Evolutionary conservation across 768 basidiomycete species (phyloP), one percentile per base, ranked within the genome.

Genomic region (Serendipita sp.): DNA sequence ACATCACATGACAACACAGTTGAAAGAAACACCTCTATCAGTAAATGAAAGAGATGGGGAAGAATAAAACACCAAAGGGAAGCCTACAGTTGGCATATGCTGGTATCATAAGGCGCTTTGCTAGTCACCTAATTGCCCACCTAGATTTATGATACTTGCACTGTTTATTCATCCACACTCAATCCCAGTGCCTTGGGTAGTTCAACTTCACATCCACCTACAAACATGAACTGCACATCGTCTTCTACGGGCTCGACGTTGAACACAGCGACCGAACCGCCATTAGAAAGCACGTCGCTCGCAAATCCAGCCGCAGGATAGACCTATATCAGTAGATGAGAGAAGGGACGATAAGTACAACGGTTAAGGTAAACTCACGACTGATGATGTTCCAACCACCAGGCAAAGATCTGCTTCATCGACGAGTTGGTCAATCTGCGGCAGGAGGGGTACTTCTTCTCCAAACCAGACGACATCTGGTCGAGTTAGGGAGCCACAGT

Each of bases 391-490:
- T 18, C 82, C 82, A 62, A 83, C 72, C 3, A 83, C 79, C 1
- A 84, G 71, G 58, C 77, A 77, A 13, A 83, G 69, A 71, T 83
- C 82, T 5, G 77, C 79, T n/a, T 73, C 63, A 2, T 73, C 69
- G 0, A 82, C 76, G 10, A 79, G 45, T 16, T 73, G 64, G 46
- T 76, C 72, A 62, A 81, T 81, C 31, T 70, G 66, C 18, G 75
- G 70, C 64, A 80, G n/a, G 8, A 75, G 68, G 10, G 71, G 66
- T 1, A 78, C 76, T 40, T 18, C 67, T 67, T 83, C 82, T 2
- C 78, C 79, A 66, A 84, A 85, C 81, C 82, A 83, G 1, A 83
- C 80, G 3, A 83, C 80, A 2, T 77, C 81, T 3, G 82, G 81
- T 23, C 81, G 73, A 0, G 75, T 73, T 13, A 83, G 73, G 8